Evolutionary conservation across 352 stramenopile genomes (phyloP), one percentile per base, ranked within the genome.

Genomic region (Pythium coloratum): DNA sequence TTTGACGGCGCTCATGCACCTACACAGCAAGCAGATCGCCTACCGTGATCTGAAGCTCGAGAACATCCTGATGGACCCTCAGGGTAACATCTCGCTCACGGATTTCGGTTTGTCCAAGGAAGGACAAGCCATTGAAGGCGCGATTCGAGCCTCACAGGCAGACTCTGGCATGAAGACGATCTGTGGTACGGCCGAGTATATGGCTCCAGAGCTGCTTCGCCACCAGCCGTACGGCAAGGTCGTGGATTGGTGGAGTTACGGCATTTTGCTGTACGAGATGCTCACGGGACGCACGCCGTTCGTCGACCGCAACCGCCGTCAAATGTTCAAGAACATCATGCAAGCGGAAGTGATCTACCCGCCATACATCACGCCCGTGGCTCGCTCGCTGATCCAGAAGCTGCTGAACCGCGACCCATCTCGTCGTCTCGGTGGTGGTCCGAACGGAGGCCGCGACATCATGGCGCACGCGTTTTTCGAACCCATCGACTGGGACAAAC

Each of bases 371-470:
- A 92, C 85, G 0, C 77, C 86, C 1, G 67, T 78, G 2, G 86
- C 85, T 2, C 78, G 85, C 9, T 92, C 83, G 38, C 57, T 94
- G 18, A 96, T 96, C 69, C 89, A 84, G 6, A 94, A 92, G 72
- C 70, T 99, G 55, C 74, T 99, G 40, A 95, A 97, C 57, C 98
- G 98, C 63, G 90, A 99, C 63, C 93, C 96, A 30, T 79, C 84
- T 33, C 88, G 89, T 59, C 86, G 97, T 53, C 85, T 99, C 24
- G 97, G 97, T n/a, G 82, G 84, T 1, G 89, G 89, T 0, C 82
- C 86, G 6, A 92, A 91, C 34, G 88, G 88, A n/a, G 88, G 88
- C 0, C 79, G 81, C 13, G 87, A 96, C 55, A 96, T 96, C 55
- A 96, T 96, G 88, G 86, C 85, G 16, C 87, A 96, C 55, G 84